These are phyloP conservation scores for Clonostachys rhizophaga DNA, from an alignment of 2,329 filamentous ascomycete species.

Conservation along the genomic window DNA sequence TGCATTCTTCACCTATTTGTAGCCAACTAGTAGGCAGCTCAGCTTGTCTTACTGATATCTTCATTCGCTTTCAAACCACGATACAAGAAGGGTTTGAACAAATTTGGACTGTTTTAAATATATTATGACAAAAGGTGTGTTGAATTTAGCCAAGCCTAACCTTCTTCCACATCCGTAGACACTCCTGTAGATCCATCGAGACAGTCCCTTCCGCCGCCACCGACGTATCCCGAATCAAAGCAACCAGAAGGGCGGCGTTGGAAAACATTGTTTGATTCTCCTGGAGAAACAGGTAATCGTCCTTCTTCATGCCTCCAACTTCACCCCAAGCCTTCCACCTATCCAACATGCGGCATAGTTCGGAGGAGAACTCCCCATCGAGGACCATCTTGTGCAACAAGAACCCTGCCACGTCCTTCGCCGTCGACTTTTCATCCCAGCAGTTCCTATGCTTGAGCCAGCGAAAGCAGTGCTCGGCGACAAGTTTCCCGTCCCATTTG, in stretches of 20 bases:
- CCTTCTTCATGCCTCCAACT: conserved; percentile 45
- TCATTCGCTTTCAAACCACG: too few species aligned
- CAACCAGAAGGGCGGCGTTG: conserved; percentile 40
- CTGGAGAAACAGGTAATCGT: conserved; percentile 33
- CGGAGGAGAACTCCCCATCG: conserved; percentile 34
- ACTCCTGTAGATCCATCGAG: conserved; percentile 49
- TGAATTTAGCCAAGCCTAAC: conserved; percentile 39
- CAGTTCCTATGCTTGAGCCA: conserved; percentile 32
- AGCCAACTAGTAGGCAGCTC: too few species aligned
- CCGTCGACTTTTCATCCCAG: conserved; percentile 12
- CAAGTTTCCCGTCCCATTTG: conserved; percentile 42
- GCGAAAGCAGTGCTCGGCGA: conserved; percentile 35
- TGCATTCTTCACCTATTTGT: too few species aligned
- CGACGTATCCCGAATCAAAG: conserved; percentile 39
- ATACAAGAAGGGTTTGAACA: too few species aligned
- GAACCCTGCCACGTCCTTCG: conserved; percentile 37
- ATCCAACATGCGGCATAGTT: conserved; percentile 39
- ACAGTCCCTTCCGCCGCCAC: conserved; percentile 40
- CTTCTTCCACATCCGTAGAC: conserved; percentile 45
- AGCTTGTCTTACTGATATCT: too few species aligned
- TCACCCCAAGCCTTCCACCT: conserved; percentile 51
- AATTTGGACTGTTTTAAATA: too few species aligned
- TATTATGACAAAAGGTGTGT: neutral
- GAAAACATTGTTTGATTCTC: conserved; percentile 36
- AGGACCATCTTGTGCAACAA: conserved; percentile 48